Percentiles rank a stretch among this genome's conserved stretches.
Conservation (phyloP, 2,329 filamentous ascomycete genomes). For the Fusarium nurragi region DNA sequence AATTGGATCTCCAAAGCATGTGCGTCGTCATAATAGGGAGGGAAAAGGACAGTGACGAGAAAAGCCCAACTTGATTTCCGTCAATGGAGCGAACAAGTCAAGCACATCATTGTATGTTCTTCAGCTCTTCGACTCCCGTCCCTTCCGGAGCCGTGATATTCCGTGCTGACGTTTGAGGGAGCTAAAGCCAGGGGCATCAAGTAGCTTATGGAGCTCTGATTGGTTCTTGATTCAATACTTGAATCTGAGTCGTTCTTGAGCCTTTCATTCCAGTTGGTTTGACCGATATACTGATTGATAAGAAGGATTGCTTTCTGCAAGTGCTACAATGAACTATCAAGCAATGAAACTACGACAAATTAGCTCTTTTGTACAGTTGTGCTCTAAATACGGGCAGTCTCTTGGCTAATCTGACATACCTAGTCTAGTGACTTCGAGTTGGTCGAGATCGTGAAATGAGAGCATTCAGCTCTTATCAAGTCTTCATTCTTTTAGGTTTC, state of each 20-base stretch:
- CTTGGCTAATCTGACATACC: not conserved
- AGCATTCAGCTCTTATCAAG: no score
- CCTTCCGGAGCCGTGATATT: slow-evolving; percentile 37
- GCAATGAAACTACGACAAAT: not conserved
- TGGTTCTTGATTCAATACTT: not conserved
- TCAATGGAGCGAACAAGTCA: not conserved
- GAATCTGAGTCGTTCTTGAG: no score
- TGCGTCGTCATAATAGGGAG: not conserved
- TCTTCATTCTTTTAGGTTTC: no score
- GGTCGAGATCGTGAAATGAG: no score
- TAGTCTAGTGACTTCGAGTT: not conserved
- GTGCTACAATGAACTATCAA: not conserved
- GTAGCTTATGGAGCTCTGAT: slow-evolving; percentile 8
- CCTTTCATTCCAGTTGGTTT: not conserved
- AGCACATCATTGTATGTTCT: not conserved
- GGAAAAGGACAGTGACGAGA: not conserved
- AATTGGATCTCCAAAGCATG: slow-evolving; percentile 12
- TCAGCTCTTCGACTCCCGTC: slow-evolving; percentile 20
- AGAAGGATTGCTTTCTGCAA: not conserved
- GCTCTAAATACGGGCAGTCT: not conserved
- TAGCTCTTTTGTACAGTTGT: not conserved
- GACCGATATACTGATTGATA: not conserved
- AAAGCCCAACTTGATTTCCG: not conserved
- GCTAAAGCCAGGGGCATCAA: slow-evolving; percentile 3
- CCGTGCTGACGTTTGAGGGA: slow-evolving; percentile 27